phyloP scores from a whole-genome alignment of 352 stramenopile genomes.

The Globisporangium perplexum region DNA sequence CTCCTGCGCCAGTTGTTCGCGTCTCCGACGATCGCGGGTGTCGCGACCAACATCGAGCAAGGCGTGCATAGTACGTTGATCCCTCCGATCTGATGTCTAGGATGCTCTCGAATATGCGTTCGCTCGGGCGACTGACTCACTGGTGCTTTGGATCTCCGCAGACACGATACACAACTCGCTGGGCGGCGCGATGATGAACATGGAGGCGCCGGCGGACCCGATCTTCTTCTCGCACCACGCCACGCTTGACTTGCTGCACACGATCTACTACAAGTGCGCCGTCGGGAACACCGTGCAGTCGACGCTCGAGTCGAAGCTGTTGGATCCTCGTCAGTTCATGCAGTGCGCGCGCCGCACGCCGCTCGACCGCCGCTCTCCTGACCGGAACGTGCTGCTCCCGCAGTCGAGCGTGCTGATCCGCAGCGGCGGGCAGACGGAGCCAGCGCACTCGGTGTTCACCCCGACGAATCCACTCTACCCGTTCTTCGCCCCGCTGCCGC shows the following conservation, averaged over 20 bases:
- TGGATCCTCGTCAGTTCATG: conserved; percentile 55
- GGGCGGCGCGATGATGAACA: conserved; percentile 52
- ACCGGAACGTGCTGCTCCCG: conserved; percentile 51
- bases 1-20: conserved; percentile 70
- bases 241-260: conserved; percentile 78
- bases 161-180: conserved; percentile 81
- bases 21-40: conserved; percentile 50
- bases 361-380: conserved; percentile 23
- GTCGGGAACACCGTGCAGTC: conserved; percentile 55
- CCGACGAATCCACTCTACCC: conserved; percentile 35
- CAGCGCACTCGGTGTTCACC: conserved; percentile 49
- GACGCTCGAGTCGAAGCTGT: conserved; percentile 45
- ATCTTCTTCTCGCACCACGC: conserved; percentile 88
- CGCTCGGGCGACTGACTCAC: conserved; percentile 8
- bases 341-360: conserved; percentile 39
- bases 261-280: conserved; percentile 80
- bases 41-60: conserved; percentile 67
- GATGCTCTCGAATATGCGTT: not conserved
- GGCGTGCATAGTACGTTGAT: conserved; percentile 65
- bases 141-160: conserved; percentile 9
- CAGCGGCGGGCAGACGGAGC: conserved; percentile 35
- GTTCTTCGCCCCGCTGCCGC: conserved; percentile 56
- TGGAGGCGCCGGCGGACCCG: conserved; percentile 74
- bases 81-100: too few relatives aligned
- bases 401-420: conserved; percentile 47